These are phyloP conservation scores for Juncus effusus DNA, from an alignment of 176 grass and related monocot species.

Conservation along the genomic window DNA sequence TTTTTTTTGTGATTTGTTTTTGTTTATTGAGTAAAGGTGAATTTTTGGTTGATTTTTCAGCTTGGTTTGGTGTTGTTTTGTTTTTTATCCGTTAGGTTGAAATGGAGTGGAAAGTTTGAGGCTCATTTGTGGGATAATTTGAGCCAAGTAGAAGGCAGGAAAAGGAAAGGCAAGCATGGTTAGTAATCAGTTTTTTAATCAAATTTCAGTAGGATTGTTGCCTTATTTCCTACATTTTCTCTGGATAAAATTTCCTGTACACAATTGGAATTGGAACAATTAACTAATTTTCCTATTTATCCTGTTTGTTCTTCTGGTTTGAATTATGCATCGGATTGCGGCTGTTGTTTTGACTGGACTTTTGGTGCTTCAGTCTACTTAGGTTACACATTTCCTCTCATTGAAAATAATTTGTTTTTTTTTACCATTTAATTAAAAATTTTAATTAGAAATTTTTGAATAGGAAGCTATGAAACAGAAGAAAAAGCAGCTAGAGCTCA, in stretches of 20 bases:
- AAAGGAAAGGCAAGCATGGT: conserved; percentile 74
- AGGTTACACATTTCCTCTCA: conserved; percentile 40
- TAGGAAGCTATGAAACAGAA: conserved; percentile 96
- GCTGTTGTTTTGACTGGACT: conserved; percentile 24
- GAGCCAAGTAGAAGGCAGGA: conserved; percentile 57
- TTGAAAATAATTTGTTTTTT: not conserved
- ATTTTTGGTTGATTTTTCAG: not conserved
- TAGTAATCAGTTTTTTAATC: not conserved
- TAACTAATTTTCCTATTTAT: not conserved
- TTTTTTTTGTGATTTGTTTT: not conserved
- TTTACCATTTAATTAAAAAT: conserved; percentile 23
- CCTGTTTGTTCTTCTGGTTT: conserved; percentile 1
- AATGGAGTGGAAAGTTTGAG: conserved; percentile 89
- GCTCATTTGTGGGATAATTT: conserved; percentile 84
- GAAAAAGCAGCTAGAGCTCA: conserved; percentile 91
- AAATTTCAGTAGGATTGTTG: not conserved
- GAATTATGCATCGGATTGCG: not conserved
- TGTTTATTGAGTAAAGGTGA: not conserved
- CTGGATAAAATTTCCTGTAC: not conserved
- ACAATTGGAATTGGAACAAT: not conserved
- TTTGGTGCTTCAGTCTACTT: conserved; percentile 66
- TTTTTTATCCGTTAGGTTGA: conserved; percentile 43
- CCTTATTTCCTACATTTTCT: not conserved
- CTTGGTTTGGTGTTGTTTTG: conserved; percentile 1
- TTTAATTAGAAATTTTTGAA: conserved; percentile 27